These are phyloP conservation scores for Chaetoceros tenuissimus DNA, from an alignment of 108 stramenopile species.

Conservation along the genomic window DNA sequence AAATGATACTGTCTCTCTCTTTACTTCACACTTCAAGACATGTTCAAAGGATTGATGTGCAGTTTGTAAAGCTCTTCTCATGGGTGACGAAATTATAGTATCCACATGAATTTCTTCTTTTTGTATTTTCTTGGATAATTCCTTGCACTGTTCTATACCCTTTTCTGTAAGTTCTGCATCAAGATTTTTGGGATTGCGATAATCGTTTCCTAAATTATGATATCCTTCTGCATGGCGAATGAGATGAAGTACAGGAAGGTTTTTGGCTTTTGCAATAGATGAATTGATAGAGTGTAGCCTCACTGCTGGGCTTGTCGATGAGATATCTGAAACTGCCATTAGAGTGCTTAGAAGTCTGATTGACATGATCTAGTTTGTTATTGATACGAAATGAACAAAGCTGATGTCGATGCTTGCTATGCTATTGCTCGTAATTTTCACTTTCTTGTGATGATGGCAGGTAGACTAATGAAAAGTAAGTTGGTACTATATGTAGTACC, in stretches of 20 bases:
- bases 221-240: constrained; percentile 35
- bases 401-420: too few species aligned
- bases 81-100: constrained; percentile 27
- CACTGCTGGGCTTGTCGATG: constrained; percentile 10
- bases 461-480: too few species aligned
- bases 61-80: constrained; percentile 35
- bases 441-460: too few species aligned
- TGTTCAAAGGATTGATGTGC: constrained; percentile 22
- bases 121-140: constrained; percentile 6
- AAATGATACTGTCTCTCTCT: constrained; percentile 11
- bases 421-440: too few species aligned
- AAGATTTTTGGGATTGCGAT: constrained; percentile 9
- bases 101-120: constrained; percentile 13
- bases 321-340: too few species aligned
- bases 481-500: too few species aligned
- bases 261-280: constrained; percentile 5
- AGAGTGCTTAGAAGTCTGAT: too few species aligned
- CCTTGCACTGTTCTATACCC: constrained; percentile 21
- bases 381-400: too few species aligned
- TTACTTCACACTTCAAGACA: background rate
- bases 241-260: constrained; percentile 28
- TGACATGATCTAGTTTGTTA: too few species aligned
- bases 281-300: constrained; percentile 11
- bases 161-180: constrained; percentile 22
- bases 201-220: constrained; percentile 23